Conservation (phyloP, 805 yeast species). For the Zygosaccharomyces bisporus region DNA sequence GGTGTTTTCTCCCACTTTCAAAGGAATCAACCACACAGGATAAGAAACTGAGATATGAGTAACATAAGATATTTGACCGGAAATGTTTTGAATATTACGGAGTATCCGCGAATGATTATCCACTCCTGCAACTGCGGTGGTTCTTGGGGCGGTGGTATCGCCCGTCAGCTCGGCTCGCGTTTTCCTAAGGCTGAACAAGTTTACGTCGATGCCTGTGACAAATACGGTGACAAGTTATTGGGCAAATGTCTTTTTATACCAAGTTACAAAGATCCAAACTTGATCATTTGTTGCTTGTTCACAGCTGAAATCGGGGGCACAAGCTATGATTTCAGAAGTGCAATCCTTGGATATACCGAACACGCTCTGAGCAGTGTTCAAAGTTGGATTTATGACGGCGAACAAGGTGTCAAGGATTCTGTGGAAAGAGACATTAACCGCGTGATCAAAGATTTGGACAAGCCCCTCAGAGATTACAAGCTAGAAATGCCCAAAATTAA, state of each 20-base stretch:
- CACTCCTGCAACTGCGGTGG: slow-evolving; percentile 83
- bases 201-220: slow-evolving; percentile 38
- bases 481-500: slow-evolving; percentile 74
- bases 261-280: slow-evolving; percentile 19
- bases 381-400: slow-evolving; percentile 4
- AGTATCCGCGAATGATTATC: slow-evolving; percentile 48
- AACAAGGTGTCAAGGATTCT: slow-evolving; percentile 7
- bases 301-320: slow-evolving; percentile 56
- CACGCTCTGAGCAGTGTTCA: slow-evolving; percentile 39
- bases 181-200: slow-evolving; percentile 55
- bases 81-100: slow-evolving; percentile 14
- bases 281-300: slow-evolving; percentile 62
- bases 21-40: no score
- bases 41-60: slow-evolving; percentile 11
- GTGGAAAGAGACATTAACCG: slow-evolving; percentile 3
- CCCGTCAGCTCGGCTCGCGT: slow-evolving; percentile 48
- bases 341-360: slow-evolving; percentile 51
- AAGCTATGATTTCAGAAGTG: slow-evolving; percentile 39
- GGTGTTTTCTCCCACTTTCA: no score
- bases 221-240: slow-evolving; percentile 31
- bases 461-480: slow-evolving; percentile 14
- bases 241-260: slow-evolving; percentile 43
- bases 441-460: slow-evolving; percentile 6
- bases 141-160: slow-evolving; percentile 84
- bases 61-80: slow-evolving; percentile 22